Evolutionary conservation across 768 basidiomycete species (phyloP).

Genomic region (Tylopilus vinaceipallidus): DNA sequence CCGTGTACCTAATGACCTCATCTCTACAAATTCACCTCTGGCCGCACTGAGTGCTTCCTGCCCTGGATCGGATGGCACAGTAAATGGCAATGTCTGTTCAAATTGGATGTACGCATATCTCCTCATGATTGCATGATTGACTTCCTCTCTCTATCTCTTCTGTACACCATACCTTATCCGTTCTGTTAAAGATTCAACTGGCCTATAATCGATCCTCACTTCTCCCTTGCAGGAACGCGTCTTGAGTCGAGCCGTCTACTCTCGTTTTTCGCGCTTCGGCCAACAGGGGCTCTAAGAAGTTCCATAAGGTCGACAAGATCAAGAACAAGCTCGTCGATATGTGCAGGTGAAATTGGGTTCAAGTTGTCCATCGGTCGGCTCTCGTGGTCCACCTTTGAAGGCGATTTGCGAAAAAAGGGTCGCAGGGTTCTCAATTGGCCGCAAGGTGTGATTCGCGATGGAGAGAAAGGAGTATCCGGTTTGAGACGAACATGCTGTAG

Average conservation of each 20-base stretch:
- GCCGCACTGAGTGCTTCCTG: too few species aligned
- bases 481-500: too few species aligned
- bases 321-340: background rate
- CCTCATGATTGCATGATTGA: too few species aligned
- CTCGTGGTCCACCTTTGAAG: background rate
- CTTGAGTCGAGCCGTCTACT: background rate
- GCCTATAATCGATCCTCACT: too few species aligned
- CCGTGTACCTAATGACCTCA: too few species aligned
- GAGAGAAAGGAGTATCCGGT: constrained; percentile 3
- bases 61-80: too few species aligned
- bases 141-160: too few species aligned
- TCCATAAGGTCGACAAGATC: background rate
- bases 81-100: too few species aligned
- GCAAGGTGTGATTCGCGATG: background rate
- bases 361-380: background rate
- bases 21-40: background rate
- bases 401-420: background rate
- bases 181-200: too few species aligned
- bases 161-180: too few species aligned
- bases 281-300: background rate
- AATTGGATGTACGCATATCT: too few species aligned
- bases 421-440: constrained; percentile 4
- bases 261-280: background rate
- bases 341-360: background rate
- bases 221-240: too few species aligned